Evolutionary conservation across 2,329 filamentous ascomycete species (phyloP).

Genomic region (Scedosporium dehoogii): DNA sequence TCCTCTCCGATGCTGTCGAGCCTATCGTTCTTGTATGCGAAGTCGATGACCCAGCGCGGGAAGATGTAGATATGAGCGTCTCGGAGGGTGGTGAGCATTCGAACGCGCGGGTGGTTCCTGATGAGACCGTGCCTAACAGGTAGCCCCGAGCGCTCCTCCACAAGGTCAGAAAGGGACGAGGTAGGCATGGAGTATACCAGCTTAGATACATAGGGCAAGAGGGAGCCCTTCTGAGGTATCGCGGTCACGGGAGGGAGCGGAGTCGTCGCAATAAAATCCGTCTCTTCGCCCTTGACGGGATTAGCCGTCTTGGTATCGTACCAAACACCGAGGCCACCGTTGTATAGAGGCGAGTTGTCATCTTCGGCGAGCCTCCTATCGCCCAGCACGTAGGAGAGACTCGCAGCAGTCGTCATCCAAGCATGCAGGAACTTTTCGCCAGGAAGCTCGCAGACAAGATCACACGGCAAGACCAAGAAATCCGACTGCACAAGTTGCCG

Average conservation of each 20-base stretch:
- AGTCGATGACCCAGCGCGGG: slow-evolving; percentile 81
- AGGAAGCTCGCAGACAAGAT: slow-evolving; percentile 81
- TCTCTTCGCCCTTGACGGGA: slow-evolving; percentile 77
- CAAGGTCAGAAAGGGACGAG: slow-evolving; percentile 76
- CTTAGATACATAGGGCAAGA: slow-evolving; percentile 61
- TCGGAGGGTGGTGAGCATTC: slow-evolving; percentile 73
- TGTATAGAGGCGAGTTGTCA: slow-evolving; percentile 27
- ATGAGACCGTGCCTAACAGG: slow-evolving; percentile 69
- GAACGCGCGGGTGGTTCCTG: slow-evolving; percentile 62
- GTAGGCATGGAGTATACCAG: slow-evolving; percentile 81
- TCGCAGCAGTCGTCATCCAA: slow-evolving; percentile 81
- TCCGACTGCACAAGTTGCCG: slow-evolving; percentile 69
- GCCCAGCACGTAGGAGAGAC: slow-evolving; percentile 51
- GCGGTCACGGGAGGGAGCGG: slow-evolving; percentile 51
- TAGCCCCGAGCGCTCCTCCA: slow-evolving; percentile 63
- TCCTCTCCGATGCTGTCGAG: slow-evolving; percentile 88
- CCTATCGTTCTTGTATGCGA: slow-evolving; percentile 67
- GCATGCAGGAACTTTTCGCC: slow-evolving; percentile 76
- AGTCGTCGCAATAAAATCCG: slow-evolving; percentile 78
- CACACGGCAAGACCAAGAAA: slow-evolving; percentile 86
- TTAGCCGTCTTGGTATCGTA: slow-evolving; percentile 74
- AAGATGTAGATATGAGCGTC: slow-evolving; percentile 95
- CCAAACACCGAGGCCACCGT: slow-evolving; percentile 81
- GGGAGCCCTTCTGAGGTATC: slow-evolving; percentile 44
- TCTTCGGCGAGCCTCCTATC: slow-evolving; percentile 30